Percentiles rank a stretch among this genome's conserved stretches.
These are phyloP conservation scores for Daldinia childiae DNA, from an alignment of 495 filamentous ascomycete genomes.

Conservation along the genomic window DNA sequence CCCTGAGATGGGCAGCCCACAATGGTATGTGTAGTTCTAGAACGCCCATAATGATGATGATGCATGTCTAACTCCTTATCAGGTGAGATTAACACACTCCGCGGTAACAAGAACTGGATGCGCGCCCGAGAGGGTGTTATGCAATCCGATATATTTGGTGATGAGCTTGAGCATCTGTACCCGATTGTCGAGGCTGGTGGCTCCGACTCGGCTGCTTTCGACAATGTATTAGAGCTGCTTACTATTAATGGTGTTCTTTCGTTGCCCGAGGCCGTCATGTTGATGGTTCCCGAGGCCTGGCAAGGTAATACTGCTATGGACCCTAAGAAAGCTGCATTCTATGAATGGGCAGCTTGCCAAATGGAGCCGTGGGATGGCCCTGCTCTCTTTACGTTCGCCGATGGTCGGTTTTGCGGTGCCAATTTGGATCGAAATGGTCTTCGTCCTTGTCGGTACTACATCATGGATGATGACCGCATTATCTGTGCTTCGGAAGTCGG, in stretches of 20 bases:
- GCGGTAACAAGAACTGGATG: slow-evolving; percentile 99
- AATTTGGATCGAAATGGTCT: slow-evolving; percentile 99
- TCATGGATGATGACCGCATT: slow-evolving; percentile 97
- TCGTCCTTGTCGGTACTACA: slow-evolving; percentile 96
- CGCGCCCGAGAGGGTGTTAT: slow-evolving; percentile 95
- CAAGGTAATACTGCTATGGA: slow-evolving; percentile 94
- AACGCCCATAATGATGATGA: slow-evolving; percentile 1
- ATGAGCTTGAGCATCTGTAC: slow-evolving; percentile 90
- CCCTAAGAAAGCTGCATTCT: slow-evolving; percentile 96
- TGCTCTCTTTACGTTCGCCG: slow-evolving; percentile 96
- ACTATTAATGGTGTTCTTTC: slow-evolving; percentile 98
- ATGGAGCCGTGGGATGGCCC: slow-evolving; percentile 99
- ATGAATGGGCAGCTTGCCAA: slow-evolving; percentile 99
- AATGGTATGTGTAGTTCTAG: slow-evolving; percentile 71
- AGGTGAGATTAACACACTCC: slow-evolving; percentile 96
- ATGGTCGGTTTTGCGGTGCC: slow-evolving; percentile 97
- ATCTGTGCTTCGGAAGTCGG: slow-evolving; percentile 98
- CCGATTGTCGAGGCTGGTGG: slow-evolving; percentile 97
- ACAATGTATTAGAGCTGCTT: slow-evolving; percentile 95
- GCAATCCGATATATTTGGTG: slow-evolving; percentile 90
- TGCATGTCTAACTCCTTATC: slow-evolving; percentile 50
- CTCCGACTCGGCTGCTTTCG: slow-evolving; percentile 97
- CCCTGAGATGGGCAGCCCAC: slow-evolving; percentile 96
- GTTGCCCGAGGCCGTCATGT: slow-evolving; percentile 96
- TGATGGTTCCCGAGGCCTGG: slow-evolving; percentile 99